Percentiles rank a stretch among this genome's conserved stretches.
phyloP scores from a whole-genome alignment of 2,329 filamentous ascomycete species.

The Aspergillus ibericus region DNA sequence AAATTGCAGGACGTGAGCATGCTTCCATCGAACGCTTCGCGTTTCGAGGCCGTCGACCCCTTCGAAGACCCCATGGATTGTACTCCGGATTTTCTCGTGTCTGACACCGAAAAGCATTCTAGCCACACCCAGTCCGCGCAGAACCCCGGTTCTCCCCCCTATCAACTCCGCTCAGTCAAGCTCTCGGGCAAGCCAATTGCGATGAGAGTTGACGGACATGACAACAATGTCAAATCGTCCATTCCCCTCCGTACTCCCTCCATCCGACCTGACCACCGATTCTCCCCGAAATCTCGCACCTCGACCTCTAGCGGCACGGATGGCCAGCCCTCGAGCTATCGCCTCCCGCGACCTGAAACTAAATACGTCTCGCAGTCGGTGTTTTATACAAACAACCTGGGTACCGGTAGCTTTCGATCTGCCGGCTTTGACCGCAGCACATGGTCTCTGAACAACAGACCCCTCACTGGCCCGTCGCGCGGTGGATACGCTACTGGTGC shows the following conservation, averaged over 20 bases:
- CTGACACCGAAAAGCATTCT: not conserved
- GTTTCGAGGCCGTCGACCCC: not conserved
- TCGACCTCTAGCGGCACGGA: not conserved
- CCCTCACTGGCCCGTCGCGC: not conserved
- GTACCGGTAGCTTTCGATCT: not conserved
- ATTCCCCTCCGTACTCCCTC: slow-evolving; percentile 3
- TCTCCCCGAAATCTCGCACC: slow-evolving; percentile 11
- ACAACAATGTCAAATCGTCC: not conserved
- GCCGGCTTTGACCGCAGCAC: not conserved
- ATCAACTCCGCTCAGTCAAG: not conserved
- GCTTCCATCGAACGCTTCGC: slow-evolving; percentile 4
- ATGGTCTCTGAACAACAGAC: not conserved
- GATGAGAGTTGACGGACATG: not conserved
- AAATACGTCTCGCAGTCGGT: not conserved
- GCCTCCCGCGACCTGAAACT: too few relatives aligned
- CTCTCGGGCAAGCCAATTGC: not conserved
- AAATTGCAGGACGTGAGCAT: slow-evolving; percentile 14
- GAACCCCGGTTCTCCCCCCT: not conserved
- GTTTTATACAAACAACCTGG: not conserved
- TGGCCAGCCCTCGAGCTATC: too few relatives aligned
- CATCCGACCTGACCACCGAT: slow-evolving; percentile 7
- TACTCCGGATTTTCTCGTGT: slow-evolving; percentile 5
- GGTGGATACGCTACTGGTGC: not conserved
- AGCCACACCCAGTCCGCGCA: not conserved
- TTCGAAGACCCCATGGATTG: slow-evolving; percentile 21